A percentile compares a stretch with the other conserved stretches of the same genome.
Evolutionary conservation across 2,329 filamentous ascomycete genomes (phyloP).

Genomic region (Diaporthe velutina): DNA sequence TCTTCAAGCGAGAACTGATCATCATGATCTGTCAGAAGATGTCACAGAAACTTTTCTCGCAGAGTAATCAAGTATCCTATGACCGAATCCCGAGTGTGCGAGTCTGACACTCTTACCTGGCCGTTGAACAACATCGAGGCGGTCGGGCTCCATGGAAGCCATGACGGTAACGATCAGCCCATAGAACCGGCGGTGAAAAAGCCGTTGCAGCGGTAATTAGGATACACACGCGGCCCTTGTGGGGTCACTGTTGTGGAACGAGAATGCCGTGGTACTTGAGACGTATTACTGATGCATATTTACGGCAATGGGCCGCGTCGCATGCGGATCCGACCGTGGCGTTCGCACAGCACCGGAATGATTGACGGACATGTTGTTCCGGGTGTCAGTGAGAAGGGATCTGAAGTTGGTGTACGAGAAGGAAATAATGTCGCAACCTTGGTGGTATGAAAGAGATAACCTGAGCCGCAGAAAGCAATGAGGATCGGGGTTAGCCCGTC

Average conservation of each 20-base stretch:
- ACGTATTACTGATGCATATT: neutral
- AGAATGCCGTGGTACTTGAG: conserved; percentile 12
- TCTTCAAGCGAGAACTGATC: no score
- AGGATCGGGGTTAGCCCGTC: no score
- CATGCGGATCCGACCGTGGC: neutral
- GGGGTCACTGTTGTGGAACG: conserved; percentile 11
- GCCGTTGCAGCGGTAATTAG: conserved; percentile 4
- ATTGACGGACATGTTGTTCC: no score
- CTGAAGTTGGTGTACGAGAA: no score
- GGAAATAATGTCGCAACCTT: neutral
- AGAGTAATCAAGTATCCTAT: neutral
- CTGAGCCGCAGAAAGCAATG: neutral
- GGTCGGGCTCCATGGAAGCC: neutral
- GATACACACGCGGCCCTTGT: neutral
- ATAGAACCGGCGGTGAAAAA: conserved; percentile 10
- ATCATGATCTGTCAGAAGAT: no score
- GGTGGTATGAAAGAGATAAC: neutral
- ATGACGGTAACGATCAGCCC: conserved; percentile 1
- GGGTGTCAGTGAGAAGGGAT: no score
- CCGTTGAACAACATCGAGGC: conserved; percentile 2
- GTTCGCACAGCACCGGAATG: neutral
- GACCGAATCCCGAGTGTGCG: neutral
- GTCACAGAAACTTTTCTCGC: neutral
- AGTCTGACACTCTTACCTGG: neutral
- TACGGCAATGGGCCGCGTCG: neutral